A percentile compares a stretch with the other conserved stretches of the same genome.
phyloP scores from a whole-genome alignment of 805 yeast genomes.

The Candida vaughaniae region DNA sequence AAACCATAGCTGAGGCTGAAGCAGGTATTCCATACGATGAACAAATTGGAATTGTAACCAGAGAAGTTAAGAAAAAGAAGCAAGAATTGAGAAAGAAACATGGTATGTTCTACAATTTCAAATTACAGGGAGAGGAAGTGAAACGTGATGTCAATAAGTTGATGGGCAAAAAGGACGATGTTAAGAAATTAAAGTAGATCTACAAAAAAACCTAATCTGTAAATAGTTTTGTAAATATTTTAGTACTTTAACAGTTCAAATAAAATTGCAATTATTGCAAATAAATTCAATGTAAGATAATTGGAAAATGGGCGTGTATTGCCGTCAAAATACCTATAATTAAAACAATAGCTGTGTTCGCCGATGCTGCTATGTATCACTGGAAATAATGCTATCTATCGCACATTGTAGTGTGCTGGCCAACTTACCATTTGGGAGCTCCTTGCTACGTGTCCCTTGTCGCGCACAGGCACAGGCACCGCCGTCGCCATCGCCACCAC shows the following conservation, averaged over 20 bases:
- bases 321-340: no score
- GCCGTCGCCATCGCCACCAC: no score
- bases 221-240: background rate
- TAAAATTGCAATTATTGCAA: background rate
- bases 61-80: constrained; percentile 49
- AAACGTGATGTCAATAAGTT: constrained; percentile 23
- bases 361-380: no score
- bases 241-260: background rate
- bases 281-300: no score
- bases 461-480: no score
- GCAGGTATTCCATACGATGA: constrained; percentile 64
- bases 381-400: no score
- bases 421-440: no score
- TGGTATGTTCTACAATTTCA: constrained; percentile 62
- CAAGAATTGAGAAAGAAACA: constrained; percentile 50
- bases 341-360: no score
- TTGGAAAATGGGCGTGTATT: no score
- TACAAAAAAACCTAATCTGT: background rate
- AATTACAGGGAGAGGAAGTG: constrained; percentile 36
- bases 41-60: constrained; percentile 48
- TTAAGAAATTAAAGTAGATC: constrained; percentile 4
- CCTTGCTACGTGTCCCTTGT: no score
- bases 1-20: constrained; percentile 73
- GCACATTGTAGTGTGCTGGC: no score
- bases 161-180: constrained; percentile 1